Base-by-base conservation (phyloP, 768 basidiomycete genomes). In the Leccinum subtestaceum region DNA sequence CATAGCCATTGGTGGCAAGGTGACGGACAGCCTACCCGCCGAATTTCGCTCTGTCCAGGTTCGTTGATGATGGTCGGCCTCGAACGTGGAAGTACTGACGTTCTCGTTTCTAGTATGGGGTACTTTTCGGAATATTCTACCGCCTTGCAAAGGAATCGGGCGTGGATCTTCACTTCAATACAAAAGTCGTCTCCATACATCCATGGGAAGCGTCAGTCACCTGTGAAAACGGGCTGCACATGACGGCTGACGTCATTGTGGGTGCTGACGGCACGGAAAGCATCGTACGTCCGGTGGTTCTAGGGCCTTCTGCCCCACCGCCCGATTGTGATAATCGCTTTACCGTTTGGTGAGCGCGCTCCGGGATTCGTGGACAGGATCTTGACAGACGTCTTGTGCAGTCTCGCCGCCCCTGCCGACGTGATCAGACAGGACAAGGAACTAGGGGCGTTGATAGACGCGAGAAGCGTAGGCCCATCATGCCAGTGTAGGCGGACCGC, bases 251-350 rank as follows among this genome's bases (percentile, higher is more conserved):
- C 63, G 67, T 86, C 25, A 69, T 87, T 43, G 75, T 87, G 5
- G 85, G 82, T 11, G 86, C 86, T 3, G 86, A 87, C 67, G 86
- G 86, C 9, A 75, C 75, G n/a, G 66, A 73, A 32, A 85, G 83
- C 21, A 43, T 79, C 34, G 73, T 78, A 9, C 68, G 69, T 9
- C 62, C 73, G 6, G 65, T 81, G 5, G 64, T 77, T 21, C 70
- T 70, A 2, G 69, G 70, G 1, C 11, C 60, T 1, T 55, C n/a
- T 12, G 19, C 50, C 0, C 65, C 56, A 7, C 19, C 23, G 0
- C 55, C 65, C 15, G 65, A 66, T 15, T 21, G 15, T 36, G 68
- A 70, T 9, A 60, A 60, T 27, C 52, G 63, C 1, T 53, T 60
- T 27, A 62, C 57, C 5, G 51, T 70, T 21, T 60, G 36, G 69